Base-by-base conservation (phyloP, 345 rosid species). In the Xanthoceras sorbifolium region DNA sequence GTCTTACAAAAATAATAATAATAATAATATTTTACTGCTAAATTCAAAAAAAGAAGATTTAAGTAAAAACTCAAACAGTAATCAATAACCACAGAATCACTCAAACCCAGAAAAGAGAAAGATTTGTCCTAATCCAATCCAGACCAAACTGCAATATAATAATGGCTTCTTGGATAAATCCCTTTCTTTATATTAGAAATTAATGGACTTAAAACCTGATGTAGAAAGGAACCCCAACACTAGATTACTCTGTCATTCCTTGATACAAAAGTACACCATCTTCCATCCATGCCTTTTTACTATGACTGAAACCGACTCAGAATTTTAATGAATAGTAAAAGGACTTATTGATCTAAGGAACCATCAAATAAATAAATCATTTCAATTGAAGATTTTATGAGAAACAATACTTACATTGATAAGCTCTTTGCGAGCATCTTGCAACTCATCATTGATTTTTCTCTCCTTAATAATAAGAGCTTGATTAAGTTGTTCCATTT, bases 351-450 rank as follows among this genome's bases (percentile, higher is more conserved):
- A n/a, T 17, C 10, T 55, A 55, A 55, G 3, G 62, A 20, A 23
- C 25, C 62, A 22, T 4, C 64, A 11, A 28, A 32, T 23, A 11
- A 36, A 64, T 12, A 11, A 76, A 22, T 44, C 34, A 57, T 32
- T 36, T 65, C 14, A 5, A 42, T 46, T 20, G 9, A 55, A 78
- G n/a, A 54, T 5, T 3, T 57, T 29, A 20, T 26, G 1, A 20
- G 25, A 5, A 63, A 25, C 10, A 64, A 17, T 22, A 73, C 80
- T 82, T 76, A 89, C 98, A 69, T 11, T 72, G 40, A 93, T 88
- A 72, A 94, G 40, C 83, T 85, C 95, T 79, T 92, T 94, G 18
- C 88, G 89, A 75, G 88, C 95, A 0, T 76, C 91, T 67, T 87
- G 93, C 77, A 87, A 77, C 75, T 94, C 93, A 28, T 89, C 89